These are phyloP conservation scores for Ophiostoma sp. DNA, from an alignment of 2,329 filamentous ascomycete species.

Conservation along the genomic window DNA sequence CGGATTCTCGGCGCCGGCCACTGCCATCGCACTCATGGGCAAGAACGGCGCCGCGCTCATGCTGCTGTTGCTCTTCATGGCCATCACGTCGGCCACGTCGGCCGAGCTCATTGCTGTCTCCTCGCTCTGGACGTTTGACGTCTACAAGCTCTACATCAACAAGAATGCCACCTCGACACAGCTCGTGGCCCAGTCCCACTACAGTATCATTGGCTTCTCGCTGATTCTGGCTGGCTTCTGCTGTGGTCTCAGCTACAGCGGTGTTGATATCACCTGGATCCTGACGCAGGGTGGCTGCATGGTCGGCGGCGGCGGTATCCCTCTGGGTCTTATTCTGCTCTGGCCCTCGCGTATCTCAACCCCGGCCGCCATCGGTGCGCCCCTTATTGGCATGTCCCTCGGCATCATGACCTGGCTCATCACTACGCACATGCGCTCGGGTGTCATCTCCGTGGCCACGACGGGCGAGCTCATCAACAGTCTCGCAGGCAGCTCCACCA, in stretches of 20 bases:
- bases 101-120: slow-evolving; percentile 42
- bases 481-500: slow-evolving; percentile 37
- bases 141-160: slow-evolving; percentile 38
- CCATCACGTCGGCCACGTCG: slow-evolving; percentile 40
- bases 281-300: slow-evolving; percentile 38
- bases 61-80: slow-evolving; percentile 44
- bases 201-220: slow-evolving; percentile 34
- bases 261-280: slow-evolving; percentile 38
- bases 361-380: slow-evolving; percentile 33
- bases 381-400: slow-evolving; percentile 33
- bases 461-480: slow-evolving; percentile 37
- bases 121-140: slow-evolving; percentile 37
- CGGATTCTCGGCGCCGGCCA: slow-evolving; percentile 33
- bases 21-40: slow-evolving; percentile 35
- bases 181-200: slow-evolving; percentile 34
- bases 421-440: slow-evolving; percentile 33
- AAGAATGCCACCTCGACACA: slow-evolving; percentile 26
- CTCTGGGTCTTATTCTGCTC: slow-evolving; percentile 36
- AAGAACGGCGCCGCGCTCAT: slow-evolving; percentile 34
- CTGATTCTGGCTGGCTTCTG: slow-evolving; percentile 34
- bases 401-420: slow-evolving; percentile 38
- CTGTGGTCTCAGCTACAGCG: slow-evolving; percentile 36
- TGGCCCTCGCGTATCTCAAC: slow-evolving; percentile 37
- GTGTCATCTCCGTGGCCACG: slow-evolving; percentile 34
- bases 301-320: slow-evolving; percentile 37